phyloP scores from a whole-genome alignment of 1,284 basidiomycete species.

The Vanrija humicola region DNA sequence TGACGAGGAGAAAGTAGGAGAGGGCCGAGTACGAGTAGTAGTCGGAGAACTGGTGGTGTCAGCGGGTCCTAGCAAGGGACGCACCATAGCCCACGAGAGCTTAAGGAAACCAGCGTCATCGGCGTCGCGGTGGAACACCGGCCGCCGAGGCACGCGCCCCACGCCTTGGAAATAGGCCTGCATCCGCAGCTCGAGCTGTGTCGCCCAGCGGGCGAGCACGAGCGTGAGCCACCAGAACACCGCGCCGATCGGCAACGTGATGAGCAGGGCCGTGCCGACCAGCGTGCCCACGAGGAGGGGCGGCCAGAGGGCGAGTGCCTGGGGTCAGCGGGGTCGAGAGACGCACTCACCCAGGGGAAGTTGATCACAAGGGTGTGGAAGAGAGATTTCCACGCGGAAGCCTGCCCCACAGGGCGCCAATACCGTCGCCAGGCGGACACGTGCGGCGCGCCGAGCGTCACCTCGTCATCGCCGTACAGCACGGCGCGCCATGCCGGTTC shows the following conservation, averaged over 20 bases:
- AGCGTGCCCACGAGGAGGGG: constrained; percentile 43
- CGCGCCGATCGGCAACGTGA: constrained; percentile 46
- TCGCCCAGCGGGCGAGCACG: constrained; percentile 42
- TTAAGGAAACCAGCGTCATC: constrained; percentile 41
- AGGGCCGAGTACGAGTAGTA: constrained; percentile 47
- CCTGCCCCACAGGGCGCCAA: constrained; percentile 30
- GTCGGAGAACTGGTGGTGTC: constrained; percentile 31
- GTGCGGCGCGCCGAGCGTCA: constrained; percentile 3
- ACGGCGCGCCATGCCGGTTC: neutral
- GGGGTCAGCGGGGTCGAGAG: neutral
- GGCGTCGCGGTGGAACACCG: constrained; percentile 36
- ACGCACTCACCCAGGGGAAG: constrained; percentile 47
- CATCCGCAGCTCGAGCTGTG: constrained; percentile 34
- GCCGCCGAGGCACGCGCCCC: neutral
- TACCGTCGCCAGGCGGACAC: constrained; percentile 25
- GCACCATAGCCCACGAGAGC: constrained; percentile 46
- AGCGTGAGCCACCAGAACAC: constrained; percentile 47
- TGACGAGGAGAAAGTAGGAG: constrained; percentile 46
- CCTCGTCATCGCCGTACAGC: constrained; percentile 4
- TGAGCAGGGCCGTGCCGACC: constrained; percentile 44
- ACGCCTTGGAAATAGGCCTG: constrained; percentile 1
- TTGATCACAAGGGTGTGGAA: constrained; percentile 42
- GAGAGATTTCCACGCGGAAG: constrained; percentile 35
- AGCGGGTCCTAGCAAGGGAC: constrained; percentile 3
- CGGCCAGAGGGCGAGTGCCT: constrained; percentile 47